Conservation (phyloP, 78 protist genomes). For the Creolimax fragrantissima region DNA sequence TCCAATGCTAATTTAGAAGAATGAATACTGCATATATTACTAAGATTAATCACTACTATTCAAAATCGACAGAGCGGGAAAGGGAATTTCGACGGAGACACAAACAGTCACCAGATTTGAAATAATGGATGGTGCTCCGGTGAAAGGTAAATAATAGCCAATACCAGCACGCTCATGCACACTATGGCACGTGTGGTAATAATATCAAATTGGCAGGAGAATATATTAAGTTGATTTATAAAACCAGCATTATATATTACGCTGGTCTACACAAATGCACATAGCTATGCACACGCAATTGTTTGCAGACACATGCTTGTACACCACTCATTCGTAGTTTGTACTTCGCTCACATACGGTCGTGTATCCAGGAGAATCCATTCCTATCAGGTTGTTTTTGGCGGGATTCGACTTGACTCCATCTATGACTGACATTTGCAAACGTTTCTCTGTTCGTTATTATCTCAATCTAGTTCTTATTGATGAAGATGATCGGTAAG, state of each 20-base stretch:
- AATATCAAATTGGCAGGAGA: too few relatives aligned
- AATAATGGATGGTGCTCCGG: slow-evolving; percentile 98
- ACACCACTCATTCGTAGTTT: too few relatives aligned
- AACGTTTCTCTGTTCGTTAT: slow-evolving; percentile 78
- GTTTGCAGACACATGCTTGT: too few relatives aligned
- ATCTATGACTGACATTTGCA: slow-evolving; percentile 77
- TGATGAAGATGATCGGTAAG: slow-evolving; percentile 70
- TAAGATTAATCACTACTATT: too few relatives aligned
- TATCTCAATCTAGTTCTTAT: slow-evolving; percentile 71
- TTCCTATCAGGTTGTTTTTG: slow-evolving; percentile 93
- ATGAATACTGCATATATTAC: too few relatives aligned
- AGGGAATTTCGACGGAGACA: neutral
- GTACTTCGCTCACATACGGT: too few relatives aligned
- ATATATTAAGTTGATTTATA: too few relatives aligned
- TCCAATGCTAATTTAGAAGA: too few relatives aligned
- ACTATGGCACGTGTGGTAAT: too few relatives aligned
- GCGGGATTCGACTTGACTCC: slow-evolving; percentile 83
- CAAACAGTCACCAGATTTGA: slow-evolving; percentile 83
- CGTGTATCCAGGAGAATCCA: slow-evolving; percentile 69
- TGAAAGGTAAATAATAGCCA: slow-evolving; percentile 41
- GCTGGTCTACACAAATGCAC: too few relatives aligned
- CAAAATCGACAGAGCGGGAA: neutral
- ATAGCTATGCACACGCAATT: too few relatives aligned
- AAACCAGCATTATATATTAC: too few relatives aligned
- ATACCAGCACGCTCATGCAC: neutral